A percentile compares a stretch with the other conserved stretches of the same genome.
These are phyloP conservation scores for Aureobasidium sp. DNA, from an alignment of 2,329 filamentous ascomycete genomes.

Conservation along the genomic window DNA sequence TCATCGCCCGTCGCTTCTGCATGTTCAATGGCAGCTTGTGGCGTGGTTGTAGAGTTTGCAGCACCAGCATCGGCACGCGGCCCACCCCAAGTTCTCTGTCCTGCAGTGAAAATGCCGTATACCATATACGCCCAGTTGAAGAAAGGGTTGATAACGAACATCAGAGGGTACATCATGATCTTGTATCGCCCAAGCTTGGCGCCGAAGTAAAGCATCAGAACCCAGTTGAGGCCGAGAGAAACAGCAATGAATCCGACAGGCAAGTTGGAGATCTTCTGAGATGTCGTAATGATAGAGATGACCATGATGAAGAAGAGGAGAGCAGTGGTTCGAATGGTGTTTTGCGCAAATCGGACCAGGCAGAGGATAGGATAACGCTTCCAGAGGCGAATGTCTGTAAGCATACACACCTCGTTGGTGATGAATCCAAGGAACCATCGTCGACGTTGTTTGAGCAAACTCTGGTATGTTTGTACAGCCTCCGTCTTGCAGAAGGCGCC, in stretches of 20 bases:
- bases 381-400: constrained; percentile 91
- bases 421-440: constrained; percentile 97
- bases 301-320: constrained; percentile 92
- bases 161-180: constrained; percentile 87
- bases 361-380: constrained; percentile 80
- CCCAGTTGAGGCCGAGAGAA: constrained; percentile 86
- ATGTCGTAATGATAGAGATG: constrained; percentile 76
- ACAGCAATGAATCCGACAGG: constrained; percentile 91
- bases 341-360: constrained; percentile 84
- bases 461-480: constrained; percentile 79
- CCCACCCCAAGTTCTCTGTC: constrained; percentile 91
- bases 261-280: constrained; percentile 66
- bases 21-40: constrained; percentile 74
- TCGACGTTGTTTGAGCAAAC: constrained; percentile 85
- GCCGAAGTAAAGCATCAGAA: constrained; percentile 94
- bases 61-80: constrained; percentile 81
- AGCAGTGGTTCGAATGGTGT: constrained; percentile 90
- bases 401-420: constrained; percentile 96
- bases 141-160: constrained; percentile 93
- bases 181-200: constrained; percentile 81
- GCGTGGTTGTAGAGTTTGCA: constrained; percentile 66
- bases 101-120: constrained; percentile 90
- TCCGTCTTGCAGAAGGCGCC: constrained; percentile 98
- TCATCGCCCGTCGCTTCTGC: constrained; percentile 76
- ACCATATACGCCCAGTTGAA: constrained; percentile 99